A percentile compares a stretch with the other conserved stretches of the same genome.
Conservation (phyloP, 2,329 filamentous ascomycete species). For the Alternaria atra region DNA sequence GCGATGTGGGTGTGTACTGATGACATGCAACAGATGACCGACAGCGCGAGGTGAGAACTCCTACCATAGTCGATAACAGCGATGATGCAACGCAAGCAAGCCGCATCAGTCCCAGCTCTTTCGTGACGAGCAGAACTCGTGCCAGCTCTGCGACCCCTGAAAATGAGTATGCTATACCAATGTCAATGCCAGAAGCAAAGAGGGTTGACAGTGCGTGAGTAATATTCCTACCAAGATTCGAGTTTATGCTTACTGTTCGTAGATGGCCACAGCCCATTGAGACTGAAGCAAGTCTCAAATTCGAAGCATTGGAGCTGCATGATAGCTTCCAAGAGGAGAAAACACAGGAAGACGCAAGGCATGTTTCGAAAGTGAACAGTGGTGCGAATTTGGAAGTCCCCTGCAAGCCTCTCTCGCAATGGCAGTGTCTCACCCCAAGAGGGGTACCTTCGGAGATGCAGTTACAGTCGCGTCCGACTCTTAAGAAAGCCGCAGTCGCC, state of each 20-base stretch:
- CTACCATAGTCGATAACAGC: slow-evolving; percentile 28
- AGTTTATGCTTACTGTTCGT: slow-evolving; percentile 10
- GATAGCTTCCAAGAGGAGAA: slow-evolving; percentile 15
- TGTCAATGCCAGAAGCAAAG: neutral
- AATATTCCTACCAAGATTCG: neutral
- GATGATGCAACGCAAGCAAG: slow-evolving; percentile 36
- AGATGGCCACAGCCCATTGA: slow-evolving; percentile 28
- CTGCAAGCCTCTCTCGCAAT: slow-evolving; percentile 45
- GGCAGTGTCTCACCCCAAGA: slow-evolving; percentile 44
- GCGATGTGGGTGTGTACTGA: neutral
- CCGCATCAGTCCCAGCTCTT: slow-evolving; percentile 37
- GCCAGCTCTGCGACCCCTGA: slow-evolving; percentile 28
- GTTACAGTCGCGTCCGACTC: slow-evolving; percentile 26
- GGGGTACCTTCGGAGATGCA: slow-evolving; percentile 23
- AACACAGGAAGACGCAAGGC: slow-evolving; percentile 11
- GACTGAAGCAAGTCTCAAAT: slow-evolving; percentile 29
- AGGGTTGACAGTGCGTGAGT: slow-evolving; percentile 17
- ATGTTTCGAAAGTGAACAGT: slow-evolving; percentile 19
- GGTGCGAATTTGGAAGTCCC: slow-evolving; percentile 24
- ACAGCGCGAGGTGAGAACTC: slow-evolving; percentile 34
- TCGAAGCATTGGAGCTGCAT: slow-evolving; percentile 34
- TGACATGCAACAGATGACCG: slow-evolving; percentile 34
- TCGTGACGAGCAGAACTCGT: slow-evolving; percentile 34
- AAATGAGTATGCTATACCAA: slow-evolving; percentile 5
- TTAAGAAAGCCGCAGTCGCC: slow-evolving; percentile 25